These are phyloP conservation scores for Mercurialis annua DNA, from an alignment of 345 rosid genomes.

Conservation along the genomic window DNA sequence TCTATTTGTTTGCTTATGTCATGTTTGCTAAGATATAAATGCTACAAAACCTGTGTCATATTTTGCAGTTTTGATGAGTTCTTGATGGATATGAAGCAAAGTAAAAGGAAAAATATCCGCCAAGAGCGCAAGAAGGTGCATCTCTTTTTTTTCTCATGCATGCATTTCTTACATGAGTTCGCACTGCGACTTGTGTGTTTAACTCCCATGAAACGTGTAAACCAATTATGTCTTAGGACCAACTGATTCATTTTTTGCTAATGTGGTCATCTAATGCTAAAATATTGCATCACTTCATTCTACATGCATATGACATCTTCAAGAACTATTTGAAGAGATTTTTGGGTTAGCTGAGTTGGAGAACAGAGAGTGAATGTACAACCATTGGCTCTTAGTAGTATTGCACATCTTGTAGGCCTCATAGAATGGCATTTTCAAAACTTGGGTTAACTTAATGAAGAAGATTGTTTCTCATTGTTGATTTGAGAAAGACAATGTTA, in stretches of 20 bases:
- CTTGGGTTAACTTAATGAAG: not conserved
- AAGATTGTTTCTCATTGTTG: not conserved
- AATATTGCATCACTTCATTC: not conserved
- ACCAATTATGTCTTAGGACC: not conserved
- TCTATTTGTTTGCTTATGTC: not conserved
- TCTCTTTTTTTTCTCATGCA: not conserved
- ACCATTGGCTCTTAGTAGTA: not conserved
- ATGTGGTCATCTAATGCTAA: not conserved
- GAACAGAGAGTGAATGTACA: not conserved
- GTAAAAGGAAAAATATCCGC: slow-evolving; percentile 82
- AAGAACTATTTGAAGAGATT: not conserved
- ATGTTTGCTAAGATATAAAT: slow-evolving; percentile 11
- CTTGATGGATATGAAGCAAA: slow-evolving; percentile 93
- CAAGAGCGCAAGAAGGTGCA: slow-evolving; percentile 93
- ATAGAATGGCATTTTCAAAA: no score
- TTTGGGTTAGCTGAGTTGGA: not conserved
- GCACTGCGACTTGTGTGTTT: not conserved
- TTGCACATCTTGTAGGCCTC: not conserved
- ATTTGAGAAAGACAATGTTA: not conserved
- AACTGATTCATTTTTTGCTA: not conserved
- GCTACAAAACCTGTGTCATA: slow-evolving; percentile 15
- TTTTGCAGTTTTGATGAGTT: slow-evolving; percentile 83
- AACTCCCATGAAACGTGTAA: not conserved
- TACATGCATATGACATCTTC: not conserved
- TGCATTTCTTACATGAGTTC: not conserved